These are phyloP conservation scores for Trichoderma gamsii DNA, from an alignment of 495 filamentous ascomycete genomes.

Conservation along the genomic window DNA sequence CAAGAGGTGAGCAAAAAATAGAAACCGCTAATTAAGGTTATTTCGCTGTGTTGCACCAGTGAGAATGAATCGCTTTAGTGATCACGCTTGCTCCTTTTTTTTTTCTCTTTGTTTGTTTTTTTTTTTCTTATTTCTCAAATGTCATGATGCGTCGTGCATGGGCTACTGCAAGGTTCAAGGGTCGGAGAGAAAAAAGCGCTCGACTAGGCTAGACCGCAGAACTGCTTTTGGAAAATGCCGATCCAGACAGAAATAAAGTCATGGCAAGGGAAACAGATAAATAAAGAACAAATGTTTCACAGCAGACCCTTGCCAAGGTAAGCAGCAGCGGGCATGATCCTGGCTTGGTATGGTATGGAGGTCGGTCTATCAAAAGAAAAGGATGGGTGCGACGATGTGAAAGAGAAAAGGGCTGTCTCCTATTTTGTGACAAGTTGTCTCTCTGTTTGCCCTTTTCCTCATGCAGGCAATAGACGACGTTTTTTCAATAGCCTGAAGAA, in stretches of 20 bases:
- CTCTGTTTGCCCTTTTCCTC: background rate
- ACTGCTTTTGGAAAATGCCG: background rate
- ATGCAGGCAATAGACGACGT: background rate
- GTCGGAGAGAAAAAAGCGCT: background rate
- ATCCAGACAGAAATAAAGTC: background rate
- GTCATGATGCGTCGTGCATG: background rate
- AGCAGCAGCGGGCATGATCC: background rate
- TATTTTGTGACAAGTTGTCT: too few species aligned
- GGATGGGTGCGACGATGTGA: background rate
- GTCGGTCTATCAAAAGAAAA: background rate
- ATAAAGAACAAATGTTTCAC: background rate
- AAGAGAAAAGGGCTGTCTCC: background rate
- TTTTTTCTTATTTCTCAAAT: background rate
- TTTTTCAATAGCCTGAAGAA: background rate
- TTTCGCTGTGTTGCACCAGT: background rate
- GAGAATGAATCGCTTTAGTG: background rate
- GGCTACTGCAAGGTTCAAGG: background rate
- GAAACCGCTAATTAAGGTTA: background rate
- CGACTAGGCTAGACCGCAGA: background rate
- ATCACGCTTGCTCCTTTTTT: background rate
- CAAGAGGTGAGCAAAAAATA: background rate
- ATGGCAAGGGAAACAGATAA: background rate
- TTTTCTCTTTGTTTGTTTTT: background rate
- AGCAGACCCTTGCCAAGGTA: background rate
- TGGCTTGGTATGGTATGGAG: too few species aligned